Conservation (phyloP, 768 basidiomycete genomes). For the Candolleomyces eurysporus region DNA sequence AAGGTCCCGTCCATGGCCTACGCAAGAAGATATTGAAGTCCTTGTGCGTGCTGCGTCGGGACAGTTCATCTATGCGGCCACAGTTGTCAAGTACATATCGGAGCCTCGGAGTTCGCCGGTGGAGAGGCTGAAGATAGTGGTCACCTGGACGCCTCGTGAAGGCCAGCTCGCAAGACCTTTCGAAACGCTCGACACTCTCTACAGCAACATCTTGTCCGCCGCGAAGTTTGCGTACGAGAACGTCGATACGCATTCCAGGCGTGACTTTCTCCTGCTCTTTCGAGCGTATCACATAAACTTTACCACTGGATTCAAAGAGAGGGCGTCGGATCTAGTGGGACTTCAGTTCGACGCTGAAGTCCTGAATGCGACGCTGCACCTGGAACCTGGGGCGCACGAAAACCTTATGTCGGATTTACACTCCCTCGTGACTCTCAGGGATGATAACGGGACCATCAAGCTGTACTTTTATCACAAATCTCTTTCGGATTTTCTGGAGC, state of each 20-base stretch:
- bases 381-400: neutral
- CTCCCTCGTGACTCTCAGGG: neutral
- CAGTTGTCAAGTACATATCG: neutral
- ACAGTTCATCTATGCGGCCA: constrained; percentile 5
- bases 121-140: neutral
- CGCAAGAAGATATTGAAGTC: neutral
- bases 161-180: neutral
- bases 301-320: too few relatives aligned
- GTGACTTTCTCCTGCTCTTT: neutral
- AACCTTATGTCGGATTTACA: neutral
- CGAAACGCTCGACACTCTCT: neutral
- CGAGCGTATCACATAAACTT: neutral
- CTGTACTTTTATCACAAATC: neutral
- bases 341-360: too few relatives aligned
- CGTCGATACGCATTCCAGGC: neutral
- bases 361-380: neutral
- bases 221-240: neutral
- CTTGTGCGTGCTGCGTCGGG: neutral
- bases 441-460: too few relatives aligned
- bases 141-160: neutral
- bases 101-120: neutral
- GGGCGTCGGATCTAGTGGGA: too few relatives aligned
- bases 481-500: constrained; percentile 4
- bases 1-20: neutral
- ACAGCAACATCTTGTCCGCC: neutral